A percentile compares a stretch with the other conserved stretches of the same genome.
Evolutionary conservation across 2,329 filamentous ascomycete species (phyloP).

Genomic region (Sporothrix pallida): DNA sequence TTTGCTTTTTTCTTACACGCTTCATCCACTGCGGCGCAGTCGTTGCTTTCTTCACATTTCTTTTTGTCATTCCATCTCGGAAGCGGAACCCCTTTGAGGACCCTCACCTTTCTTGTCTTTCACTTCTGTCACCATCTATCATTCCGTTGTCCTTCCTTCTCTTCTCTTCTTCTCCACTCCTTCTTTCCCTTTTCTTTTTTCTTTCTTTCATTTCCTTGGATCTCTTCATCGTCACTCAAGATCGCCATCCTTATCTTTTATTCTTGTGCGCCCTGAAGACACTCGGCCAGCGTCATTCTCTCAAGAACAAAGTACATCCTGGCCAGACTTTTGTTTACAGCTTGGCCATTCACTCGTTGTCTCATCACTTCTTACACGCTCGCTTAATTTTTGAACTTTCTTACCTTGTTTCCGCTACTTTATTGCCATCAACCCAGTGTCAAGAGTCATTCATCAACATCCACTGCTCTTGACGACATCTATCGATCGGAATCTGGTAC

Average conservation of each 20-base stretch:
- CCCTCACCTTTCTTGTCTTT: conserved; percentile 2
- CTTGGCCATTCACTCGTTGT: neutral
- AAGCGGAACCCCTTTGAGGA: neutral
- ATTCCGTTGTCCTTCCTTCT: neutral
- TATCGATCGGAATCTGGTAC: neutral
- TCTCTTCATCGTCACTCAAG: conserved; percentile 4
- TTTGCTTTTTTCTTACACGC: neutral
- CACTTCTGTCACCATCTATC: neutral
- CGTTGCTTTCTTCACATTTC: neutral
- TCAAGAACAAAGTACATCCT: neutral
- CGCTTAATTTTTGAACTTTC: neutral
- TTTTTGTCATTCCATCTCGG: conserved; percentile 7
- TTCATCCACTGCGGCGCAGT: neutral
- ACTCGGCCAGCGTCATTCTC: neutral
- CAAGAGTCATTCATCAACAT: neutral
- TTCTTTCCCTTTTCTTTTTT: conserved; percentile 3
- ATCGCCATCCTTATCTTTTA: neutral
- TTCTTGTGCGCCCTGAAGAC: neutral
- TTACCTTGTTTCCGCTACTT: neutral
- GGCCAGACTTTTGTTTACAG: neutral
- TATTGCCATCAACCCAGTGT: no score
- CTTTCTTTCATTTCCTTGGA: neutral
- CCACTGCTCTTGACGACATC: no score
- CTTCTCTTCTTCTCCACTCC: neutral
- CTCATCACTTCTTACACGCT: neutral